phyloP scores from a whole-genome alignment of 352 stramenopile genomes.

The Pythium sukuiense region DNA sequence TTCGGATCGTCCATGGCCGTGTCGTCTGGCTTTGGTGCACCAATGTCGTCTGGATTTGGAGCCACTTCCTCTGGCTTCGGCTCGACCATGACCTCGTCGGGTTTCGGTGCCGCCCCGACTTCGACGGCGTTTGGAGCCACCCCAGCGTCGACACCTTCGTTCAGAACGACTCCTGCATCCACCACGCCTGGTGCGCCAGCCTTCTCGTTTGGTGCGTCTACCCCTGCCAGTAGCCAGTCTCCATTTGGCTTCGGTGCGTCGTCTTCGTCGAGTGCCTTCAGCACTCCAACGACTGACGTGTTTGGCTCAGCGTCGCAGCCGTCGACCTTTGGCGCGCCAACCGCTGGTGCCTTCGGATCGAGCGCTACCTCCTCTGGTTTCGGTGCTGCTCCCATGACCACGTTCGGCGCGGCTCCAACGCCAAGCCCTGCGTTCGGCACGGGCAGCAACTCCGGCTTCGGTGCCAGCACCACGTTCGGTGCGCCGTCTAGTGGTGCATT shows the following conservation, averaged over 20 bases:
- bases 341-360: constrained; percentile 19
- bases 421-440: constrained; percentile 24
- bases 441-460: constrained; percentile 25
- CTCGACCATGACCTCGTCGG: constrained; percentile 9
- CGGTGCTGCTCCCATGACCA: constrained; percentile 25
- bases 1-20: constrained; percentile 16
- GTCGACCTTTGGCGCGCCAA: constrained; percentile 24
- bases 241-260: constrained; percentile 24
- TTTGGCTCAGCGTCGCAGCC: constrained; percentile 36
- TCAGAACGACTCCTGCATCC: constrained; percentile 35
- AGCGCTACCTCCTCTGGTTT: constrained; percentile 37
- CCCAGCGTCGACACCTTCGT: constrained; percentile 36
- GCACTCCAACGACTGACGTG: constrained; percentile 29
- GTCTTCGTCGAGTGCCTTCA: constrained; percentile 26
- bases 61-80: constrained; percentile 35
- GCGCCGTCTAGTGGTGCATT: constrained; percentile 13
- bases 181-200: constrained; percentile 30
- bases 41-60: constrained; percentile 6
- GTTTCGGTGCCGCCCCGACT: constrained; percentile 31
- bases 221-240: constrained; percentile 27
- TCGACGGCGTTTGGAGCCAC: constrained; percentile 42
- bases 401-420: constrained; percentile 38
- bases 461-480: constrained; percentile 14
- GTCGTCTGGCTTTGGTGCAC: constrained; percentile 21
- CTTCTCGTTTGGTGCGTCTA: constrained; percentile 30